A percentile compares a stretch with the other conserved stretches of the same genome.
Conservation (phyloP, 805 yeast genomes). For the Blastobotrys americana region DNA sequence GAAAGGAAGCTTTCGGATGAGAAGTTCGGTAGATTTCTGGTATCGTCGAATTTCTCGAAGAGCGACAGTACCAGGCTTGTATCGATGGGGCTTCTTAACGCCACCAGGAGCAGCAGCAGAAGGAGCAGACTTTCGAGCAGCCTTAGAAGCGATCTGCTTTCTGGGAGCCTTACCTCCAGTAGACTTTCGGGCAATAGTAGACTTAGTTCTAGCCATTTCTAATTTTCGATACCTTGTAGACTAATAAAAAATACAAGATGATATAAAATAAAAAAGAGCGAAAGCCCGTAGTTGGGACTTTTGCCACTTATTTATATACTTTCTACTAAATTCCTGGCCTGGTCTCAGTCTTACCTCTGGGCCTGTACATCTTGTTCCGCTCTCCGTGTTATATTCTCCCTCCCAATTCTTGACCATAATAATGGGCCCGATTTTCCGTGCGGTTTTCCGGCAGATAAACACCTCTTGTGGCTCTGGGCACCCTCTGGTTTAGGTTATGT, state of each 20-base stretch:
- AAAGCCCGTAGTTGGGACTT: background rate
- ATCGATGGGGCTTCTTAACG: conserved; percentile 88
- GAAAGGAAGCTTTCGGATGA: conserved; percentile 84
- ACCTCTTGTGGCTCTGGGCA: background rate
- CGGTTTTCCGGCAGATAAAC: background rate
- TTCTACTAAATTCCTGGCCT: background rate
- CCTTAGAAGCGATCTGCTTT: conserved; percentile 84
- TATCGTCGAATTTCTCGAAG: conserved; percentile 87
- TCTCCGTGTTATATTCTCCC: background rate
- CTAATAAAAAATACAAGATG: background rate
- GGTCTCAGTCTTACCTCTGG: background rate
- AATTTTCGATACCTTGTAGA: background rate
- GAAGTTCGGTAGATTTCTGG: conserved; percentile 80
- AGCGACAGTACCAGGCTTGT: conserved; percentile 92
- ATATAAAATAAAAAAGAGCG: too few species aligned
- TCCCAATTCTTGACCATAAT: background rate
- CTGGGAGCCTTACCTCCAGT: conserved; percentile 93
- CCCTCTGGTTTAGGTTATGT: background rate
- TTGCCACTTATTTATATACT: background rate
- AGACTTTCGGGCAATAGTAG: conserved; percentile 69
- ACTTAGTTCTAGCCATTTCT: conserved; percentile 78
- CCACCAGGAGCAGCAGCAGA: conserved; percentile 67
- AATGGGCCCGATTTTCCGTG: background rate
- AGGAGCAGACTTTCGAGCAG: conserved; percentile 84
- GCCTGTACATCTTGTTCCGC: background rate